Evolutionary conservation across 164 flowering plant species (phyloP), one percentile per base, ranked within the genome.

Genomic region (Vitis riparia): DNA sequence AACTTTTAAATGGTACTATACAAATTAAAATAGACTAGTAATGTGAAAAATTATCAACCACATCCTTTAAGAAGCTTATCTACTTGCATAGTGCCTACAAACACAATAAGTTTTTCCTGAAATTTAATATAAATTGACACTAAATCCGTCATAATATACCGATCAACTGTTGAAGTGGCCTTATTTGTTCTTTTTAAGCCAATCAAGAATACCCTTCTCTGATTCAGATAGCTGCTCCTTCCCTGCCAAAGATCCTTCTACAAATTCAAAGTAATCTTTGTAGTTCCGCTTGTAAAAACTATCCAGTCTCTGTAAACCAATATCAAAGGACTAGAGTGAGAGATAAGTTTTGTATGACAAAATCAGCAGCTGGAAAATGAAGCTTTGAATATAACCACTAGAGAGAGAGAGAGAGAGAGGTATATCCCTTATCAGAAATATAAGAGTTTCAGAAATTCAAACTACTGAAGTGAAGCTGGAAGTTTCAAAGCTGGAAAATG

Each of bases 261-360:
- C 74, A 47, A 86, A 86, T 51, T 83, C 94, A 69, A 94, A 94
- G 79, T 94, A 94, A 65, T 94, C 99, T 78, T 82, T 88, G 87
- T 91, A 92, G 76, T 94, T 94, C 32, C 97, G 79, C 81, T 85
- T 94, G 86, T 91, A 91, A 74, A 86, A 94, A 56, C 83, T 86
- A 13, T 92, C 92, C 79, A 92, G 55, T 74, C 98, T 89, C 98
- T 94, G 79, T 15, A 17, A 37, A 10, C 4, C 17, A 44, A 37
- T 3, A 55, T 51, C 17, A 68, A 57, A 63, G 11, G 7, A 68
- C 30, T 5, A 17, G 55, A 59, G 7, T 51, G 12, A 44, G 59
- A 15, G 30, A 3, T 37, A 3, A 37, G 44, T 37, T 4, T 3
- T 6, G 7, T 37, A 37, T 37, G 7, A 37, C 7, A 37, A 37